A percentile compares a stretch with the other conserved stretches of the same genome.
phyloP scores from a whole-genome alignment of 2,329 filamentous ascomycete genomes.

The Akanthomyces uredinophilus region DNA sequence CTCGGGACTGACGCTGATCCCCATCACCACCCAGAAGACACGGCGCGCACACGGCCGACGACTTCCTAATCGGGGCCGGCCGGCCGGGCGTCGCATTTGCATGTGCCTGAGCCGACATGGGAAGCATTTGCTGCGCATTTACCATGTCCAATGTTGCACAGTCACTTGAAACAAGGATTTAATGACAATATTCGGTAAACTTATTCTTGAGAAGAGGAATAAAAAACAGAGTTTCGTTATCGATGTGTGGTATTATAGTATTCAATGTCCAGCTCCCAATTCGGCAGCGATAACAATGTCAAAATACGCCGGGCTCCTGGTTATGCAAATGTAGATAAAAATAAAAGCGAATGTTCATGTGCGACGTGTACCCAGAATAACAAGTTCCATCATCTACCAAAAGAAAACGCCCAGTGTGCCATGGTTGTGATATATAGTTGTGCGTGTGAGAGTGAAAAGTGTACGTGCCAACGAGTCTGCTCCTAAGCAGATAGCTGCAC shows the following conservation, averaged over 20 bases:
- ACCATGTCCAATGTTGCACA: too few species aligned
- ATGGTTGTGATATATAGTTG: neutral
- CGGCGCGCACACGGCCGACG: neutral
- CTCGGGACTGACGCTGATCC: neutral
- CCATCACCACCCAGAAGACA: neutral
- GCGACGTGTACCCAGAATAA: neutral
- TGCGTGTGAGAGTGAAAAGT: neutral
- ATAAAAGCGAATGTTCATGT: neutral
- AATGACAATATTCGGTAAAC: too few species aligned
- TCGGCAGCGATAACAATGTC: neutral
- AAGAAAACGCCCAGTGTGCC: neutral
- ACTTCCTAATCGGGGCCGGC: neutral
- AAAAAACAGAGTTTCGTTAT: neutral
- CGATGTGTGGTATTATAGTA: slow-evolving; percentile 2
- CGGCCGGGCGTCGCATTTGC: neutral
- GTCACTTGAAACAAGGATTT: too few species aligned
- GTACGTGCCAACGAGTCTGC: neutral
- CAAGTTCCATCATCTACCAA: neutral
- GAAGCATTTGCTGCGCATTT: too few species aligned
- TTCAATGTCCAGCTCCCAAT: neutral
- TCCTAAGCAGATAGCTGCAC: neutral
- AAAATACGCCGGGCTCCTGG: neutral
- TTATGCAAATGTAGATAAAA: neutral
- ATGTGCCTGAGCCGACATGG: neutral
- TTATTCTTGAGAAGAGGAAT: neutral